Conservation (phyloP, 2,329 filamentous ascomycete species). For the Sporothrix pseudoabietina region DNA sequence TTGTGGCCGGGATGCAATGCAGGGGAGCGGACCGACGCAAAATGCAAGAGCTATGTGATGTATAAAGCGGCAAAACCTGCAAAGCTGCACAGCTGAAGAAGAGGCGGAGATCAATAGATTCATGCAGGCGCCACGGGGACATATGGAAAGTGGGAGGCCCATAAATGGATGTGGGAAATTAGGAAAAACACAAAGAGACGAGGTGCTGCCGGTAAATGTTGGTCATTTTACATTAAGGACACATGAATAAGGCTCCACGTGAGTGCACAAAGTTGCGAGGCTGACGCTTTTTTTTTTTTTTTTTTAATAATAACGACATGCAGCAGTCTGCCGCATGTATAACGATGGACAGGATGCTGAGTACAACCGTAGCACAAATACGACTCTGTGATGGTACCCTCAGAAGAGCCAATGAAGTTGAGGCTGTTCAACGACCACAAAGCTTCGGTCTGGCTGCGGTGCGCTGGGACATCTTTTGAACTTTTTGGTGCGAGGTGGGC, state of each 20-base stretch:
- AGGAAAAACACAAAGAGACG: neutral
- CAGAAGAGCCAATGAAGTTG: neutral
- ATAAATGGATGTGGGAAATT: neutral
- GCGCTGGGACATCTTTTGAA: too few relatives aligned
- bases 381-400: constrained; percentile 6
- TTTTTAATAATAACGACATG: neutral
- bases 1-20: neutral
- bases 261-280: neutral
- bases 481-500: too few relatives aligned
- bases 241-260: neutral
- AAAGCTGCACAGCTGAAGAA: neutral
- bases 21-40: neutral
- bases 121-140: too few relatives aligned
- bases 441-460: neutral
- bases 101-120: neutral
- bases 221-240: neutral
- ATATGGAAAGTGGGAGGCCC: neutral
- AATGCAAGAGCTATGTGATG: too few relatives aligned
- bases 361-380: neutral
- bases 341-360: neutral
- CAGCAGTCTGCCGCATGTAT: neutral
- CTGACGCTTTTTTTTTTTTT: neutral
- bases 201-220: too few relatives aligned
- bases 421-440: neutral
- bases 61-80: neutral